Evolutionary conservation across 208 protist genomes (phyloP).

Genomic region (Phytomonas francai): DNA sequence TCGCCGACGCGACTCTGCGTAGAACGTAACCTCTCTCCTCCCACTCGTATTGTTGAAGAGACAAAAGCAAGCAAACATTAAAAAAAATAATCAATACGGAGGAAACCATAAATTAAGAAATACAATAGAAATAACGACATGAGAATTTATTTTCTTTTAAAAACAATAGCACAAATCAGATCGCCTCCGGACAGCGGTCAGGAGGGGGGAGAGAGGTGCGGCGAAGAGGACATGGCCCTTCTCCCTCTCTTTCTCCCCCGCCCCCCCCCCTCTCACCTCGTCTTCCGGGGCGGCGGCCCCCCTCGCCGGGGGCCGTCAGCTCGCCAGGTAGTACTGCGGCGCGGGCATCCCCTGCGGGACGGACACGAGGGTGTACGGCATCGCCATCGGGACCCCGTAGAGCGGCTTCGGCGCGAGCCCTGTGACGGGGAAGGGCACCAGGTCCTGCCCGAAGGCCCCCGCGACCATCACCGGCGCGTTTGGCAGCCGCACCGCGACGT

Average conservation of each 20-base stretch:
- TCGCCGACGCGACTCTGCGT: no score
- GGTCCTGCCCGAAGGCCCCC: neutral
- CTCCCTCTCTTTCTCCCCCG: neutral
- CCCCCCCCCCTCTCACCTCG: neutral
- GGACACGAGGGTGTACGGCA: constrained; percentile 5
- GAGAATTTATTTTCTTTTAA: neutral
- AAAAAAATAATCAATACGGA: constrained; percentile 1
- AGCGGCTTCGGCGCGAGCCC: constrained; percentile 2
- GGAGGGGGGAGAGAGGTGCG: neutral
- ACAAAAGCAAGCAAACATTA: neutral
- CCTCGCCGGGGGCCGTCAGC: neutral
- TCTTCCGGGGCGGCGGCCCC: no score
- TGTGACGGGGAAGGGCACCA: neutral
- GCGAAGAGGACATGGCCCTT: neutral
- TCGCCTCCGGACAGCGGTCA: neutral
- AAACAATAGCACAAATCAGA: neutral
- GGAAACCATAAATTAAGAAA: neutral
- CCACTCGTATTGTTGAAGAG: neutral
- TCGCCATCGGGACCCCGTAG: neutral
- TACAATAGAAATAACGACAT: neutral
- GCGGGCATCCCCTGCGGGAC: neutral
- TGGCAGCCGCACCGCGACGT: neutral
- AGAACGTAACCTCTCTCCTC: no score
- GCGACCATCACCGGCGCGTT: neutral
- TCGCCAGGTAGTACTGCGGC: neutral